Conservation (phyloP, 345 rosid genomes). For the Citrus sp. region DNA sequence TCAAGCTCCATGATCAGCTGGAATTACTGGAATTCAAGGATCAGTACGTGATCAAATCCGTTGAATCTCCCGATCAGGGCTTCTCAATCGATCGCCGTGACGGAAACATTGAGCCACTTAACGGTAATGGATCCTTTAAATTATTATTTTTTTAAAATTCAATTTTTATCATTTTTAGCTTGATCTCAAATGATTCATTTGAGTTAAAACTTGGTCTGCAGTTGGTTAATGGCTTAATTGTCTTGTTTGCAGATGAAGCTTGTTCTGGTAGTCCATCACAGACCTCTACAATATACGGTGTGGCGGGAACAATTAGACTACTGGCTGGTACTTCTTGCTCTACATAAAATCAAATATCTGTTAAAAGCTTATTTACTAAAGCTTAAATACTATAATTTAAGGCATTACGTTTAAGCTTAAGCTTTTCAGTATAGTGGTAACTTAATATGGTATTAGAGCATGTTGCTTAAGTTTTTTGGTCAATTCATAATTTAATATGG, state of each 20-base stretch:
- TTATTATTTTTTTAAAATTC: background rate
- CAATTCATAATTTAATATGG: background rate
- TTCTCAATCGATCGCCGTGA: constrained; percentile 70
- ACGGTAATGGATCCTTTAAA: constrained; percentile 31
- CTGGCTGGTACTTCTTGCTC: constrained; percentile 56
- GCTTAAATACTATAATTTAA: too few relatives aligned
- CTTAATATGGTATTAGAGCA: background rate
- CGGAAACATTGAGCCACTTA: constrained; percentile 57
- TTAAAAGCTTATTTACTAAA: background rate
- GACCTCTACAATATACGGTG: constrained; percentile 66
- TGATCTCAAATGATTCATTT: background rate
- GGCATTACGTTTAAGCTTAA: background rate
- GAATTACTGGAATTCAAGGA: constrained; percentile 75
- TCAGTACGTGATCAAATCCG: constrained; percentile 65
- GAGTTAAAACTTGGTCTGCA: background rate
- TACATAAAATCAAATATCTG: background rate
- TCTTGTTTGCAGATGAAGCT: constrained; percentile 33
- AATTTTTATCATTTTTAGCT: background rate
- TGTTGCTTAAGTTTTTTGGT: background rate
- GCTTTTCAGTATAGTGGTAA: background rate
- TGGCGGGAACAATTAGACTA: constrained; percentile 82
- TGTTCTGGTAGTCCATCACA: constrained; percentile 40
- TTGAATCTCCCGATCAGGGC: constrained; percentile 54
- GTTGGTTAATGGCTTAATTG: background rate
- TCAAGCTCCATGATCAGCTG: constrained; percentile 66